Conservation (phyloP, 2,329 filamentous ascomycete genomes). For the Monascus ruber region DNA sequence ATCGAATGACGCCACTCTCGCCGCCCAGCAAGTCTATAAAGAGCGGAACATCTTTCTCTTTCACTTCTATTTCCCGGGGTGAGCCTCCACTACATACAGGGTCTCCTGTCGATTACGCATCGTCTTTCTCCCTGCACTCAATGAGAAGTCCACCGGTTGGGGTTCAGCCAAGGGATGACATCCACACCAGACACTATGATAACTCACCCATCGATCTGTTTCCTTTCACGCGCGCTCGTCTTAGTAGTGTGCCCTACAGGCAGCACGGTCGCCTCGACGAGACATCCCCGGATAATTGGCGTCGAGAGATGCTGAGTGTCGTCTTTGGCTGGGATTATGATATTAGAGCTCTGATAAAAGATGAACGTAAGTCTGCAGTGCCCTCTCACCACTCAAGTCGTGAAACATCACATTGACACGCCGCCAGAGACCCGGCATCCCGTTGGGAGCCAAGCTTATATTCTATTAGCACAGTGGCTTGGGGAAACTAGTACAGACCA, state of each 20-base stretch:
- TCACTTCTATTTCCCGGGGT: constrained; percentile 22
- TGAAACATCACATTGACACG: background rate
- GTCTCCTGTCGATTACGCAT: constrained; percentile 33
- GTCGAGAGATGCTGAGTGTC: constrained; percentile 79
- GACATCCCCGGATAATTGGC: constrained; percentile 61
- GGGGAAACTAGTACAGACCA: constrained; percentile 73
- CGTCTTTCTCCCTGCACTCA: constrained; percentile 38
- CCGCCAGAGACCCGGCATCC: constrained; percentile 54
- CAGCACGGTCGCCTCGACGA: constrained; percentile 51
- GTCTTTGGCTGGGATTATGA: constrained; percentile 94
- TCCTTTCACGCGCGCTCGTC: constrained; percentile 67
- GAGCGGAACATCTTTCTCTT: constrained; percentile 36
- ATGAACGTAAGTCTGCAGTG: constrained; percentile 50
- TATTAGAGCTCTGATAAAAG: constrained; percentile 65
- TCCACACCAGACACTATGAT: constrained; percentile 67
- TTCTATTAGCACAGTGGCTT: constrained; percentile 85
- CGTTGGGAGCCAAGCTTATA: constrained; percentile 60
- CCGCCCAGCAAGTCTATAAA: constrained; percentile 31
- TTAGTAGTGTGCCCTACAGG: constrained; percentile 74
- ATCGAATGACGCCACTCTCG: constrained; percentile 26
- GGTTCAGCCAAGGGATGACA: constrained; percentile 69
- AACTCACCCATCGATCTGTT: constrained; percentile 67
- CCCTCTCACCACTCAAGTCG: background rate
- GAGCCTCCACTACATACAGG: constrained; percentile 26
- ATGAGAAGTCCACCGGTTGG: constrained; percentile 33